Base-by-base conservation (phyloP, 1,284 basidiomycete genomes). In the Papiliotrema nemorosa region DNA sequence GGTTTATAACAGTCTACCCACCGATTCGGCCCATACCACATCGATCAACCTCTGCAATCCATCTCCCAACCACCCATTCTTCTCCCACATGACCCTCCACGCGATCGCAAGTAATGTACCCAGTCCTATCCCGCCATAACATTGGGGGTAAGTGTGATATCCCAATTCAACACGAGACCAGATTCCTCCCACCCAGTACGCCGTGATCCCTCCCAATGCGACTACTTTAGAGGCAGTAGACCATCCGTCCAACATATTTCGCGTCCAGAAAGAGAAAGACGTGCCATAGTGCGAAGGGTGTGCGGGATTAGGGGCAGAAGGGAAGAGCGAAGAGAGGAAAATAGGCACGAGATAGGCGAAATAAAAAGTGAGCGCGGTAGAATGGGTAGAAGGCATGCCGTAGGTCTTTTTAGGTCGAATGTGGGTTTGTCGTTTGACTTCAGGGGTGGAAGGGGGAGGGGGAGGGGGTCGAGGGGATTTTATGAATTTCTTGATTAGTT, bases 381-480 rank as follows among this genome's bases (percentile, higher is more conserved):
- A 86, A 69, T 93, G 90, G 2, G 90, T 92, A 47, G 86, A 88
- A 3, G 90, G 90, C 88, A 92, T 91, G 3, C 88, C 88, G 64
- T 64, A 66, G 3, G 73, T 73, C 33, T 60, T 62, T 52, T 75
- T 70, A 4, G 57, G 50, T 10, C 54, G 50, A 36, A 65, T 55
- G 13, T 37, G 55, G 14, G 45, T 60, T 39, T 20, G 14, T 13
- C 16, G 7, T 7, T 10, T 18, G 43, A 6, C 10, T 22, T 24
- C 70, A 26, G 71, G 64, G 39, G 70, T 62, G 29, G 76, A 63
- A 0, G 74, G 66, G 2, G 88, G 88, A n/a, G 89, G 81, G 16
- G 84, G 82, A 63, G 90, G 54, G 5, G 58, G 60, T 21, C 59
- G 59, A 6, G 58, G 52, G 24, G 52, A 50, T 2, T 81, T 80